A percentile compares a stretch with the other conserved stretches of the same genome.
Evolutionary conservation across 306 rosid species (phyloP).

Genomic region (Oxytropis ochrocephala): DNA sequence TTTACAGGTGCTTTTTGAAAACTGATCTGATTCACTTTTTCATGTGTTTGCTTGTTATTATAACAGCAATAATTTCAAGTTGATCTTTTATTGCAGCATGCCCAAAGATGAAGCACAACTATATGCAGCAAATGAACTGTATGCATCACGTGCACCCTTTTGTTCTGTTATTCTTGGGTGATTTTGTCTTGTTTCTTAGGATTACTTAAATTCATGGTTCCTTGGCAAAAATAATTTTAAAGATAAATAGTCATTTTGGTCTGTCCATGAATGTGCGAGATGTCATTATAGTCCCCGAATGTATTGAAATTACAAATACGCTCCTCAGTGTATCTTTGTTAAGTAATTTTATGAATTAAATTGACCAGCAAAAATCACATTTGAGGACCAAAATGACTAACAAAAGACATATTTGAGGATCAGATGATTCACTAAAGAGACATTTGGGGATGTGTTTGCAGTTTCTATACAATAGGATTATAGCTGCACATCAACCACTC

Average conservation of each 20-base stretch:
- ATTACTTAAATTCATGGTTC: not conserved
- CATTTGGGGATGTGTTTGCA: too few relatives aligned
- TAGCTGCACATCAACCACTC: not conserved
- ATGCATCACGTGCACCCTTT: conserved; percentile 21
- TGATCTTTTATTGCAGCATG: conserved; percentile 49
- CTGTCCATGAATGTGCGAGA: too few relatives aligned
- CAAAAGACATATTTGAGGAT: too few relatives aligned
- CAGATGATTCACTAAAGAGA: too few relatives aligned
- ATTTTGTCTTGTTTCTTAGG: not conserved
- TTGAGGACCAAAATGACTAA: too few relatives aligned
- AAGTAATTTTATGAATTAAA: too few relatives aligned
- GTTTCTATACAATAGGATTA: not conserved
- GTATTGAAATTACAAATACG: too few relatives aligned
- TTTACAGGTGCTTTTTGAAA: conserved; percentile 57
- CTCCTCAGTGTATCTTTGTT: too few relatives aligned
- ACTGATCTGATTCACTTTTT: not conserved
- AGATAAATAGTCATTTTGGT: not conserved
- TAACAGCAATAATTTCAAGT: not conserved
- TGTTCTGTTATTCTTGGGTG: not conserved
- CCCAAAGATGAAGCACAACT: conserved; percentile 85
- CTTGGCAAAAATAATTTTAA: conserved; percentile 2
- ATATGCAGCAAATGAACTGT: conserved; percentile 81
- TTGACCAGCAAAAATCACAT: too few relatives aligned
- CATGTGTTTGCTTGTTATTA: not conserved
- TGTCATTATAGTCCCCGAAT: too few relatives aligned